Evolutionary conservation across 768 basidiomycete species (phyloP), one percentile per base, ranked within the genome.

Genomic region (Mrakia frigida): DNA sequence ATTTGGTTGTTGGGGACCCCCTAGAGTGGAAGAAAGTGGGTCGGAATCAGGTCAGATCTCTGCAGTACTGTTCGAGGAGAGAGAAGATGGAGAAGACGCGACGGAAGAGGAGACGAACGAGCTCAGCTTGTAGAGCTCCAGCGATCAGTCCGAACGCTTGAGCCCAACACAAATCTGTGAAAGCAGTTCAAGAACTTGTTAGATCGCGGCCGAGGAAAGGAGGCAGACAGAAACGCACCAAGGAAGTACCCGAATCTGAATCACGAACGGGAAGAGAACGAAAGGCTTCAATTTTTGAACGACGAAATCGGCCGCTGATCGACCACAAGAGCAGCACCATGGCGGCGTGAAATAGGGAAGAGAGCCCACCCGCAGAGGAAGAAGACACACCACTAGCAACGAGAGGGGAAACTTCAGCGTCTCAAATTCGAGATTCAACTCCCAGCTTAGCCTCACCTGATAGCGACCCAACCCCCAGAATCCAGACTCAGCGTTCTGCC

Each of bases 161-260:
- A 0, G 83, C 81, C 81, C 81, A 84, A 21, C 79, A 79, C 6
- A 84, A 79, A 71, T 84, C 84, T 10, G 21, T 7, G 56, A 59
- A 14, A 43, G 43, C n/a, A n/a, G n/a, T n/a, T n/a, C n/a, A n/a
- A n/a, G n/a, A n/a, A n/a, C n/a, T n/a, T n/a, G n/a, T n/a, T n/a
- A n/a, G n/a, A n/a, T n/a, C n/a, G n/a, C n/a, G 43, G 16, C 6
- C 9, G 25, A 59, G 10, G 23, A 59, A 25, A 21, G 2, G 28
- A 59, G 21, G 56, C 9, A 11, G 56, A 59, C 25, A 9, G 25
- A 59, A n/a, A n/a, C n/a, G n/a, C n/a, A n/a, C n/a, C n/a, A 65
- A 84, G 78, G 65, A 82, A 81, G 73, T 83, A 84, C 0, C 84
- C 84, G 70, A 83, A 83, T 10, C 83, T 63, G 59, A 7, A 46